Base-by-base conservation (phyloP, 2,329 filamentous ascomycete genomes). In the Nemania diffusa region DNA sequence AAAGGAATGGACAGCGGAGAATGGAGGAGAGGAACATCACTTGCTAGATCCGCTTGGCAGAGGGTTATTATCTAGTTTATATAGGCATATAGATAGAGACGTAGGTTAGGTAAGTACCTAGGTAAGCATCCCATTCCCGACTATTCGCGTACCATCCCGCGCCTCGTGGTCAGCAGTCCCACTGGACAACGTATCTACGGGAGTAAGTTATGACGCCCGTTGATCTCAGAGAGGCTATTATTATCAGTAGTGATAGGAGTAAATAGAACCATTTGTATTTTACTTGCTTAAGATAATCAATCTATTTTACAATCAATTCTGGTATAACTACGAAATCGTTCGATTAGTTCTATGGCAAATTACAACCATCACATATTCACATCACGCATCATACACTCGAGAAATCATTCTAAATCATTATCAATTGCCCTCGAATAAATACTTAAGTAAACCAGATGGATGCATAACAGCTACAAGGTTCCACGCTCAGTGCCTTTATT, bases 391-490 rank as follows among this genome's bases (percentile, higher is more conserved):
- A 32, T 52, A 52, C 27, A 29, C 50, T 58, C 15, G 26, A n/a
- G 32, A n/a, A 3, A 52, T 32, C 8, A 17, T 9, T 69, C 57
- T 69, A 76, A 71, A 57, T 71, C 69, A 69, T 76, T 71, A 71
- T 76, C 71, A 75, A 74, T 74, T 76, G 64, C 68, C 68, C 52
- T 77, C 66, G 64, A 74, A 73, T 74, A 72, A 77, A 76, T 70
- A n/a, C n/a, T n/a, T n/a, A 76, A 65, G 71, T 69, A 74, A 73
- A 70, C 69, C 69, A 59, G 62, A 72, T 71, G 72, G 71, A 73
- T 72, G 71, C 72, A 76, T 67, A 58, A 73, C 64, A 73, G 71
- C 75, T 71, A 74, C 70, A 72, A 75, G 71, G 70, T 70, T 70
- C 73, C 67, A 71, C 68, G 67, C 69, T 68, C 68, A 70, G 65